These are phyloP conservation scores for Ramalina peruviana DNA, from an alignment of 495 filamentous ascomycete species.

Conservation along the genomic window DNA sequence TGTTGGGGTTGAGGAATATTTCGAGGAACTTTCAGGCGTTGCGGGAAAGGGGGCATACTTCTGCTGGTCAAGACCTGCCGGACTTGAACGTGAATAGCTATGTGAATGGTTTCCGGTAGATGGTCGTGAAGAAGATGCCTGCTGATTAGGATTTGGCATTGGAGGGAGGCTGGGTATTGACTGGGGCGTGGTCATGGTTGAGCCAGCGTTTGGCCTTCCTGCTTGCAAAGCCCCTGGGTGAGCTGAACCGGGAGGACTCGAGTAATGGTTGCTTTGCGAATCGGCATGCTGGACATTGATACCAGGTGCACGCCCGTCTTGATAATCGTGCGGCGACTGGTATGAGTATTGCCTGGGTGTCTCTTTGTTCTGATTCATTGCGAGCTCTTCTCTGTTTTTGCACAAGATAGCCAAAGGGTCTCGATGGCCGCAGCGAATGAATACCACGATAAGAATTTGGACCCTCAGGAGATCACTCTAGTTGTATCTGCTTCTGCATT, in stretches of 20 bases:
- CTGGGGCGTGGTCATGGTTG: slow-evolving; percentile 57
- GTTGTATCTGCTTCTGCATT: no score
- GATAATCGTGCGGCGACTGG: slow-evolving; percentile 35
- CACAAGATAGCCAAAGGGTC: neutral
- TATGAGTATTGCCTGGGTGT: slow-evolving; percentile 37
- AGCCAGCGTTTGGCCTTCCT: slow-evolving; percentile 49
- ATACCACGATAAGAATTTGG: no score
- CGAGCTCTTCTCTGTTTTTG: neutral
- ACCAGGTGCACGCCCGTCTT: slow-evolving; percentile 36
- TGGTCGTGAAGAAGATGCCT: slow-evolving; percentile 55
- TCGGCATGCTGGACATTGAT: slow-evolving; percentile 55
- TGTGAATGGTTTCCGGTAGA: slow-evolving; percentile 52
- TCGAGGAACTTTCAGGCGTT: slow-evolving; percentile 44
- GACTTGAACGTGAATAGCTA: slow-evolving; percentile 72
- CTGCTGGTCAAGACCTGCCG: slow-evolving; percentile 57
- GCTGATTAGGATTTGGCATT: slow-evolving; percentile 34
- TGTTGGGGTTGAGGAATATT: slow-evolving; percentile 55
- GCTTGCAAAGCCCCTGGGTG: slow-evolving; percentile 66
- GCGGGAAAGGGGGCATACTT: slow-evolving; percentile 59
- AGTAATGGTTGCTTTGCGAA: slow-evolving; percentile 44
- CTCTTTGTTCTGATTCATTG: slow-evolving; percentile 26
- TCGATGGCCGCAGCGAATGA: no score
- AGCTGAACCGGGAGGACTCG: slow-evolving; percentile 19
- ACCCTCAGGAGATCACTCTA: no score
- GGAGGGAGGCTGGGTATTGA: slow-evolving; percentile 58